These are phyloP conservation scores for Suhomyces canberraensis DNA, from an alignment of 805 yeast species.

Conservation along the genomic window DNA sequence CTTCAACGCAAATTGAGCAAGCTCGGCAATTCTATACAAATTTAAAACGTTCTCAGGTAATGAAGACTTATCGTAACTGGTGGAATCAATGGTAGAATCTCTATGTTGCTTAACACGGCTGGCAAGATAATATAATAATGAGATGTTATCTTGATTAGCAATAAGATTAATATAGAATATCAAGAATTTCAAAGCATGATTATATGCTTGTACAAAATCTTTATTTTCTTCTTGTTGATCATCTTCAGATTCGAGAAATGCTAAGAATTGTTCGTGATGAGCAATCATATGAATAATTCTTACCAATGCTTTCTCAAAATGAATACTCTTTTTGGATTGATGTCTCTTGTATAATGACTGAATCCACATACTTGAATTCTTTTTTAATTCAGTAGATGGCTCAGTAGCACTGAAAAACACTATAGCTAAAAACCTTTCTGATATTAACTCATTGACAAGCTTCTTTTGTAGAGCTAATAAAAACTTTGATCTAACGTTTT, in stretches of 20 bases:
- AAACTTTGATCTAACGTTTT: slow-evolving; percentile 53
- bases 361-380: slow-evolving; percentile 66
- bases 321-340: slow-evolving; percentile 35
- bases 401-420: slow-evolving; percentile 77
- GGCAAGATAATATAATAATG: slow-evolving; percentile 70
- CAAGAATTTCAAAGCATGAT: slow-evolving; percentile 58
- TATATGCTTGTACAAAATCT: slow-evolving; percentile 39
- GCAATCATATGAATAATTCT: slow-evolving; percentile 68
- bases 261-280: slow-evolving; percentile 66
- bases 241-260: slow-evolving; percentile 25
- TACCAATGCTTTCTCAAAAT: slow-evolving; percentile 64
- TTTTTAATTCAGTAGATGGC: slow-evolving; percentile 51
- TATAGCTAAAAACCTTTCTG: slow-evolving; percentile 64
- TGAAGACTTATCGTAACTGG: slow-evolving; percentile 19
- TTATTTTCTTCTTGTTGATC: slow-evolving; percentile 13
- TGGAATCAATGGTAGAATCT: slow-evolving; percentile 47
- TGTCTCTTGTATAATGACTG: slow-evolving; percentile 50
- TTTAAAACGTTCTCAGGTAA: slow-evolving; percentile 28
- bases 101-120: slow-evolving; percentile 76
- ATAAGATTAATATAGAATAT: slow-evolving; percentile 57
- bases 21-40: slow-evolving; percentile 67
- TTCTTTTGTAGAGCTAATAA: slow-evolving; percentile 48
- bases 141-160: slow-evolving; percentile 63
- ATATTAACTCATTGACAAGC: slow-evolving; percentile 49
- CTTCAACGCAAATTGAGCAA: slow-evolving; percentile 64